phyloP scores from a whole-genome alignment of 176 grass and related monocot species.

The Oryza glaberrima region DNA sequence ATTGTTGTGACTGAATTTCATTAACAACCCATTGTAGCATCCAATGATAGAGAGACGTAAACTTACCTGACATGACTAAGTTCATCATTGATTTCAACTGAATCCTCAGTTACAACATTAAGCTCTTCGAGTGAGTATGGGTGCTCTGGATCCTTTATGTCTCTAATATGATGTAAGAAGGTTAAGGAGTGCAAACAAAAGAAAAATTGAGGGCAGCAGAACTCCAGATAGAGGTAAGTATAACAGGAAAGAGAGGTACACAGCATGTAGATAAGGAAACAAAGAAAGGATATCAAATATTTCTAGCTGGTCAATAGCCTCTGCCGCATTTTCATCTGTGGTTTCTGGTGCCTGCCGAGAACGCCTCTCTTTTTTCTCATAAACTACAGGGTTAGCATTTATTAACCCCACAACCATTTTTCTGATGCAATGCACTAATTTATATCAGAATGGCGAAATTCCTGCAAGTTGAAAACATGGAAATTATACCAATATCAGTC shows the following conservation, averaged over 20 bases:
- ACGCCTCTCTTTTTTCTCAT: conserved; percentile 77
- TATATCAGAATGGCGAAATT: neutral
- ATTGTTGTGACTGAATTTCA: neutral
- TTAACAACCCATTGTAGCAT: conserved; percentile 3
- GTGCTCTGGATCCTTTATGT: conserved; percentile 97
- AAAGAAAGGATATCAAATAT: conserved; percentile 88
- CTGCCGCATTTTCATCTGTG: conserved; percentile 66
- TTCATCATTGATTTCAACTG: conserved; percentile 67
- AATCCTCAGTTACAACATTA: conserved; percentile 87
- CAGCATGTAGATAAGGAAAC: neutral
- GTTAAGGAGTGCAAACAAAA: conserved; percentile 55
- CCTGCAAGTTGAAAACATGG: conserved; percentile 31
- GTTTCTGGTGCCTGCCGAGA: conserved; percentile 37
- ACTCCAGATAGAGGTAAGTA: neutral
- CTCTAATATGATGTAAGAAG: conserved; percentile 95
- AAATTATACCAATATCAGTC: conserved; percentile 20
- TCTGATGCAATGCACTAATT: neutral
- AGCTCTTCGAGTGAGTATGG: conserved; percentile 94
- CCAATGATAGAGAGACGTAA: neutral
- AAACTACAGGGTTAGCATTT: conserved; percentile 86
- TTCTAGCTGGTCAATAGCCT: conserved; percentile 84
- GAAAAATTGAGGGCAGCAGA: conserved; percentile 6
- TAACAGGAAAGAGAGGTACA: conserved; percentile 15
- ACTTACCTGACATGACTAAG: conserved; percentile 70
- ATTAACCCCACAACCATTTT: conserved; percentile 79